Conservation (phyloP, 345 rosid genomes). For the Aquilaria sinensis region DNA sequence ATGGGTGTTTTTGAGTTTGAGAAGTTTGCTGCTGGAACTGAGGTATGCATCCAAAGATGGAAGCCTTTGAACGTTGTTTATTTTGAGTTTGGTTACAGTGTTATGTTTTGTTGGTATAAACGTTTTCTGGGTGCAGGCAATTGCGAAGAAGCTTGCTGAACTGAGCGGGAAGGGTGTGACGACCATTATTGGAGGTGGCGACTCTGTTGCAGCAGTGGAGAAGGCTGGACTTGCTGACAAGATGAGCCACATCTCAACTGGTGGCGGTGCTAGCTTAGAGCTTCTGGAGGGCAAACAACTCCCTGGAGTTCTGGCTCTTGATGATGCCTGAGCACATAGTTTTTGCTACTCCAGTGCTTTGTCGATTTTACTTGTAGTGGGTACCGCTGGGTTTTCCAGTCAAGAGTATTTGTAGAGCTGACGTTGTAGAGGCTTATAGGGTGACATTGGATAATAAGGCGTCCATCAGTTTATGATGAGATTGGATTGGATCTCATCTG, state of each 20-base stretch:
- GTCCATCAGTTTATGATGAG: not conserved
- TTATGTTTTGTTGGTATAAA: not conserved
- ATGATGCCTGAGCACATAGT: slow-evolving; percentile 47
- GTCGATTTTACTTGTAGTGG: slow-evolving; percentile 3
- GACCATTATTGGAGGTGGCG: slow-evolving; percentile 95
- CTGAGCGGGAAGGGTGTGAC: slow-evolving; percentile 84
- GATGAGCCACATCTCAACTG: slow-evolving; percentile 97
- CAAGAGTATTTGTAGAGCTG: slow-evolving; percentile 6
- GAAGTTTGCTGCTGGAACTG: slow-evolving; percentile 87
- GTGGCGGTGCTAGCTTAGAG: slow-evolving; percentile 98
- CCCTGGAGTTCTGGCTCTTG: slow-evolving; percentile 90
- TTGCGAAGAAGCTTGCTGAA: slow-evolving; percentile 83
- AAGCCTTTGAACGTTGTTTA: not conserved
- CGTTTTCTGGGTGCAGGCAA: slow-evolving; percentile 40
- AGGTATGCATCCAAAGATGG: slow-evolving; percentile 31
- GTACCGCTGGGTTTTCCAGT: not conserved
- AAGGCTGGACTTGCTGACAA: slow-evolving; percentile 85
- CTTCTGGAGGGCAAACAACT: slow-evolving; percentile 87
- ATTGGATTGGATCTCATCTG: not conserved
- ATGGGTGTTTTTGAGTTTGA: slow-evolving; percentile 97
- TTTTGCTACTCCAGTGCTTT: not conserved
- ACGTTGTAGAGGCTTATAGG: slow-evolving; percentile 17
- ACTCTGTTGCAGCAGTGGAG: slow-evolving; percentile 96
- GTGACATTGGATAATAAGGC: slow-evolving; percentile 9
- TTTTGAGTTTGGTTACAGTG: not conserved